These are phyloP conservation scores for Fusarium oxysporum DNA, from an alignment of 2,329 filamentous ascomycete genomes.

Conservation along the genomic window DNA sequence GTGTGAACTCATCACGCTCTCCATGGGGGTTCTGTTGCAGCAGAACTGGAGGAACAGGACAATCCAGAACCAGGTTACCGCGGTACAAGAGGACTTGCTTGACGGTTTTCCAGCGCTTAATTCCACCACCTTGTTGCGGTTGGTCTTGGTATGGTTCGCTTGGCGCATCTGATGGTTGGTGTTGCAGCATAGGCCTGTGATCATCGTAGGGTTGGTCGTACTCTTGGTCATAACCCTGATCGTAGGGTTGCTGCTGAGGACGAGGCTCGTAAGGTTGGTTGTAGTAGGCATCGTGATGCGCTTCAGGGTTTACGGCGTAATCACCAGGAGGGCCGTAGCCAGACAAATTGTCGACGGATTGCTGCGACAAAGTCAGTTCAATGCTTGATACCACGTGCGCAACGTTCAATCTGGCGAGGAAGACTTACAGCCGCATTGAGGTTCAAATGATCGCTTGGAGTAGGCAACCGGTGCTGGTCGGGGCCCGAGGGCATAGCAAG, in stretches of 20 bases:
- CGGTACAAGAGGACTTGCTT: constrained; percentile 98
- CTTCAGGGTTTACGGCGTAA: constrained; percentile 83
- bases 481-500: constrained; percentile 46
- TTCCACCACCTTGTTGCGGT: constrained; percentile 56
- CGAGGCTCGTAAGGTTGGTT: constrained; percentile 30
- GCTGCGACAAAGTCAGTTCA: constrained; percentile 50
- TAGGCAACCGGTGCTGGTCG: constrained; percentile 57
- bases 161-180: constrained; percentile 62
- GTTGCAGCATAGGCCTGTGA: constrained; percentile 79
- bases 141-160: constrained; percentile 61
- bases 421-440: constrained; percentile 84
- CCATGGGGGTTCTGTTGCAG: constrained; percentile 90
- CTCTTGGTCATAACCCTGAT: constrained; percentile 74
- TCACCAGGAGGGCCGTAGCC: constrained; percentile 65
- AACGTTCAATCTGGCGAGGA: background rate
- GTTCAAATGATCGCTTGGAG: constrained; percentile 80
- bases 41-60: constrained; percentile 89
- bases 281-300: constrained; percentile 61
- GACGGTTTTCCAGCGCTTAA: constrained; percentile 97
- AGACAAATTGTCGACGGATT: constrained; percentile 64
- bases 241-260: constrained; percentile 69
- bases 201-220: constrained; percentile 78
- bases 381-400: background rate
- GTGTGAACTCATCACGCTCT: constrained; percentile 90
- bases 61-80: constrained; percentile 96